phyloP scores from a whole-genome alignment of 192 early-diverging fungal genomes.

The Entomortierella parvispora region DNA sequence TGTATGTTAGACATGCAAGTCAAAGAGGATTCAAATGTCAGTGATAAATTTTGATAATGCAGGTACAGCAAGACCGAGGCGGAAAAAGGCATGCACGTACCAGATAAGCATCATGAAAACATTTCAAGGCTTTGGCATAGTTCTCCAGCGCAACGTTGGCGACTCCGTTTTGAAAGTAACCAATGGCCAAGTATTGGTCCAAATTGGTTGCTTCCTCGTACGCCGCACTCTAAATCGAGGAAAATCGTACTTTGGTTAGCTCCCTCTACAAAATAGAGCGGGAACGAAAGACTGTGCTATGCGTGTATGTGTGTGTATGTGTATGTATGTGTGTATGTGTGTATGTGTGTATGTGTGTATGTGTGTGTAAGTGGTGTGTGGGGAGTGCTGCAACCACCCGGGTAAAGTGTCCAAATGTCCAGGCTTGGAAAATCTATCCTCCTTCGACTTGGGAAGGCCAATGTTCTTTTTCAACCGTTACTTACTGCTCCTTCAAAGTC shows the following conservation, averaged over 20 bases:
- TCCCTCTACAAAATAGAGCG: too few relatives aligned
- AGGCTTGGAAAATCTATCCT: too few relatives aligned
- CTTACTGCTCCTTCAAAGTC: constrained; percentile 88
- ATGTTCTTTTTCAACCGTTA: too few relatives aligned
- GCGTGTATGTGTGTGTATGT: too few relatives aligned
- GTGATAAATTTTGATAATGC: background rate
- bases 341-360: too few relatives aligned
- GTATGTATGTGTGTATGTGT: too few relatives aligned
- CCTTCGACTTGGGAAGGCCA: too few relatives aligned
- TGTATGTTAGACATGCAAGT: constrained; percentile 74
- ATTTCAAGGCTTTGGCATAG: constrained; percentile 75
- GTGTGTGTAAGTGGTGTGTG: too few relatives aligned
- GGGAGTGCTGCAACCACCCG: too few relatives aligned
- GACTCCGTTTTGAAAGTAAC: constrained; percentile 93
- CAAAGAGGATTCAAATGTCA: constrained; percentile 57
- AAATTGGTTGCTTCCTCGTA: constrained; percentile 79
- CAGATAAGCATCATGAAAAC: constrained; percentile 85
- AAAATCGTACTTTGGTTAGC: background rate
- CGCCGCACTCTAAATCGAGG: constrained; percentile 68
- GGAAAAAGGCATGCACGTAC: constrained; percentile 52
- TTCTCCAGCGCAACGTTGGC: constrained; percentile 78
- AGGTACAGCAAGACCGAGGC: background rate
- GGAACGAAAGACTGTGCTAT: too few relatives aligned
- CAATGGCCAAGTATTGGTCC: constrained; percentile 91
- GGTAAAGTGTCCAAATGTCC: too few relatives aligned